A percentile compares a stretch with the other conserved stretches of the same genome.
These are phyloP conservation scores for Colletotrichum lentis DNA, from an alignment of 2,329 filamentous ascomycete species.

Conservation along the genomic window DNA sequence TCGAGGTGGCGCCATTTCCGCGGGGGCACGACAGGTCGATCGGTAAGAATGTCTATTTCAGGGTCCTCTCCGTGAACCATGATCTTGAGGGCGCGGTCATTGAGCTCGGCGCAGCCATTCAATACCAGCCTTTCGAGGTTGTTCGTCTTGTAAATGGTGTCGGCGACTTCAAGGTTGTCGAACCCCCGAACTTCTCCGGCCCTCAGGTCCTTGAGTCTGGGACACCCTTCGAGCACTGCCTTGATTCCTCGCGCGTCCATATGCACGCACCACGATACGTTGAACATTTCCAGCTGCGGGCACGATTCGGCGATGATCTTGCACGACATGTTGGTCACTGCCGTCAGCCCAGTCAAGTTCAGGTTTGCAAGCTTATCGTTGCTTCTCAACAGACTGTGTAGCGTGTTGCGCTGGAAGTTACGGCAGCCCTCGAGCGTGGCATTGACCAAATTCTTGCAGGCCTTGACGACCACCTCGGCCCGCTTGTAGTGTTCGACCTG, in stretches of 20 bases:
- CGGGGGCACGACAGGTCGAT: conserved; percentile 76
- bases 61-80: conserved; percentile 81
- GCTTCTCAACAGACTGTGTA: conserved; percentile 77
- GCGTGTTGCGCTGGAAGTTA: conserved; percentile 79
- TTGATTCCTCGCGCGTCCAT: conserved; percentile 80
- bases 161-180: conserved; percentile 75
- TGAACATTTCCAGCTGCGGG: conserved; percentile 80
- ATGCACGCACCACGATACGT: conserved; percentile 92
- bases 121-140: conserved; percentile 83
- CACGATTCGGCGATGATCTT: conserved; percentile 85
- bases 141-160: conserved; percentile 80
- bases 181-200: conserved; percentile 85
- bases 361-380: conserved; percentile 83
- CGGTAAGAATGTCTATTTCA: conserved; percentile 82
- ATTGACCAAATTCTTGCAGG: conserved; percentile 86
- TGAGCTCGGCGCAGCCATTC: conserved; percentile 80
- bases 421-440: conserved; percentile 89
- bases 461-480: conserved; percentile 78
- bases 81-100: conserved; percentile 74
- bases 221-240: conserved; percentile 76
- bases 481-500: conserved; percentile 86
- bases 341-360: conserved; percentile 83
- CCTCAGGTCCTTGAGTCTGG: conserved; percentile 77
- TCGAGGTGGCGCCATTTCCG: conserved; percentile 86
- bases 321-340: conserved; percentile 84